Base-by-base conservation (phyloP, 495 filamentous ascomycete genomes). In the Aspergillus bridgeri region DNA sequence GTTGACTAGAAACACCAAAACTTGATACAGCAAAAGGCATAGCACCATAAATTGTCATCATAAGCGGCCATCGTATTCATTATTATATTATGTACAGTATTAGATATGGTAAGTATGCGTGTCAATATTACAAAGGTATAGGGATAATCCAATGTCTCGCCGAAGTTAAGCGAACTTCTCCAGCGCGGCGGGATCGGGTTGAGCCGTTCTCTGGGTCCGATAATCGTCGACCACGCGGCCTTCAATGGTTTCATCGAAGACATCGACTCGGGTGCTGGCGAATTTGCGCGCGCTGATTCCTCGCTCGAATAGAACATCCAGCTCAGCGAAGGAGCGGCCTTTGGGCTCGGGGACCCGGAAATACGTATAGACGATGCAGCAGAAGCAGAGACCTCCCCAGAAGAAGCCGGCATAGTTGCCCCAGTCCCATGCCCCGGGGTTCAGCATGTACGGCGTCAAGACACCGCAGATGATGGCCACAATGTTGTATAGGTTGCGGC, bases 391-490 rank as follows among this genome's bases (percentile, higher is more conserved):
- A 0, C 84, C 87, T 8, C 81, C 86, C 87, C 86, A 92, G 78
- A 92, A 90, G 70, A 92, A 90, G n/a, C 86, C 88, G n/a, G 87
- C 78, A 57, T 82, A 89, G 60, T 88, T 89, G 48, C 80, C 74
- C 88, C 87, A 93, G 69, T 89, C 66, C 88, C 89, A 91, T 0
- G 83, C 87, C 0, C 70, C 73, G 0, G 87, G 86, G 71, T 90
- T 91, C 33, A 92, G 70, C 87, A 89, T 89, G 65, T 89, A 88
- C 0, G 87, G 86, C 0, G 88, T 90, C 4, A 92, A 65, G 15
- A 90, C 85, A 53, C 81, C 82, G 62, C 80, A 85, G 60, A 91
- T 68, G 58, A 90, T 89, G 53, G 78, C 82, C 38, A 85, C 84
- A 48, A 90, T 75, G 66, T 89, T 90, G 76, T 90, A 91, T 29